phyloP scores from a whole-genome alignment of 2,329 filamentous ascomycete species.

The Claviceps spartinae region DNA sequence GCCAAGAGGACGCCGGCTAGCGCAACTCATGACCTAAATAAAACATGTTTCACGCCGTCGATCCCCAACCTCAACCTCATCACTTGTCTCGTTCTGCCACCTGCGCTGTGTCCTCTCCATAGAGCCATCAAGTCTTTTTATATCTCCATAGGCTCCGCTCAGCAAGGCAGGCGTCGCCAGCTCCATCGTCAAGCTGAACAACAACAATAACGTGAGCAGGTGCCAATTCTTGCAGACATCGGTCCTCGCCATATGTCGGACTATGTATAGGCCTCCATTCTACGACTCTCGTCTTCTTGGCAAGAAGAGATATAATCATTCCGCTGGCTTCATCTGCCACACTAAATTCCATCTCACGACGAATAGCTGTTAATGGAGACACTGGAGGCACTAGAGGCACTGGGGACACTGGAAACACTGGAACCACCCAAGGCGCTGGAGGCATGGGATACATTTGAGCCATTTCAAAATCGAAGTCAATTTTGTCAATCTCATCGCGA shows the following conservation, averaged over 20 bases:
- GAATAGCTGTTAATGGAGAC: slow-evolving; percentile 15
- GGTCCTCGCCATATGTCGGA: not conserved
- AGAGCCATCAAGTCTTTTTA: not conserved
- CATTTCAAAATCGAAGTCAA: not conserved
- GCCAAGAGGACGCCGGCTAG: not conserved
- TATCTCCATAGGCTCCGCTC: not conserved
- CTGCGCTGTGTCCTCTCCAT: not conserved
- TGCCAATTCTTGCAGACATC: not conserved
- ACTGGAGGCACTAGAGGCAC: too few species aligned
- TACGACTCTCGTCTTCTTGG: not conserved
- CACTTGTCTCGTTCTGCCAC: not conserved
- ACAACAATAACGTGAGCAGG: not conserved
- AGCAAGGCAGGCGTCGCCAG: not conserved
- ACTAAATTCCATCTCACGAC: slow-evolving; percentile 7
- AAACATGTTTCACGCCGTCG: not conserved
- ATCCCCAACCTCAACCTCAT: not conserved
- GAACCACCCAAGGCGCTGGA: too few species aligned
- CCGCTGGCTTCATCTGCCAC: not conserved
- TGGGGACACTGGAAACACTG: too few species aligned
- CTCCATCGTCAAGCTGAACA: not conserved
- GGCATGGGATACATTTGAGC: slow-evolving; percentile 13
- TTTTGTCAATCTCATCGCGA: not conserved
- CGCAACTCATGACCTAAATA: not conserved
- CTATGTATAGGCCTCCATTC: not conserved
- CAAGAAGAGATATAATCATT: not conserved